Evolutionary conservation across 2,329 filamentous ascomycete genomes (phyloP), one percentile per base, ranked within the genome.

Genomic region (Drechslerella dactyloides): DNA sequence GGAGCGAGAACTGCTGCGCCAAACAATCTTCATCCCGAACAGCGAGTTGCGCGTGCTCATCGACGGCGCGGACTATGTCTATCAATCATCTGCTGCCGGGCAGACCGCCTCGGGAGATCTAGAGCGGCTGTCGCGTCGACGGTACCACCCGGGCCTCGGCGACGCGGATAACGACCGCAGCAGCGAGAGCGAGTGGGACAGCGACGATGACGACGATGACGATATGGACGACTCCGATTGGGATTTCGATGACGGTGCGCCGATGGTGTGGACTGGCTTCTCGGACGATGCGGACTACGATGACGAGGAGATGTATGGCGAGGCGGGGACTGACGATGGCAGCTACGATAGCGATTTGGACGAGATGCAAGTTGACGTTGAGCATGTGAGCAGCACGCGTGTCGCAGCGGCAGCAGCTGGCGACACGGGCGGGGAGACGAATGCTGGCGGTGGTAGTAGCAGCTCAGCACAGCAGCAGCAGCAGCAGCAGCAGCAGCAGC

Each of bases 21-120:
- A 51, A 7, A 11, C 74, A 0, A 72, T 74, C 50, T 76, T 73
- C 33, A 58, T 76, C 51, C 73, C 72, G 15, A 73, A 69, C 44
- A 61, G 44, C 8, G 74, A 75, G 33, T 48, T 75, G 11, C 74
- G 75, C 13, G 56, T 73, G 17, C 63, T 73, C 2, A 46, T 76
- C 13, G 58, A 66, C 19, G 73, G 75, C 11, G 74, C 70, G 5
- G 62, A 75, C 17, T 65, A 63, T 21, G 73, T 74, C 4, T 66
- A 58, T 11, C 57, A 58, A 50, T 13, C 33, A 1, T 63, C 59
- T 10, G 17, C 13, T 1, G 21, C 5, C 7, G 57, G 62, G 2
- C 52, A 30, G 35, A n/a, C 1, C 15, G 46, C 10, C 1, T 48
- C 23, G 2, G 19, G 37, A 0, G 37, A 62, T 19, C 40, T 73